Percentiles rank a stretch among this genome's conserved stretches.
Conservation (phyloP, 345 rosid genomes). For the Microcos paniculata region DNA sequence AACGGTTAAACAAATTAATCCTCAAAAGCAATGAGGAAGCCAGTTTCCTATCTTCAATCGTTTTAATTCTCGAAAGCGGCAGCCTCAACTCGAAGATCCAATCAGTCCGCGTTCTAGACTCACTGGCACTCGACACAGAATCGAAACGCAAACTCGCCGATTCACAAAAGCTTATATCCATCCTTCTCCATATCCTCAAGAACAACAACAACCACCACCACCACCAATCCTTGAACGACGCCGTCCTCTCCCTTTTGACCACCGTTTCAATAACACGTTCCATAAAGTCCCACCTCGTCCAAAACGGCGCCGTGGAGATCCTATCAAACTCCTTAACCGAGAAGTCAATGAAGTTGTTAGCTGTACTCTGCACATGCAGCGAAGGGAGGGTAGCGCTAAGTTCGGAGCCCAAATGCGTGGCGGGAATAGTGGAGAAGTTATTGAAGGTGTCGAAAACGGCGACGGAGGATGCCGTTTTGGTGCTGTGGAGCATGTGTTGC, state of each 20-base stretch:
- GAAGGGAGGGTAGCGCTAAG: conserved; percentile 66
- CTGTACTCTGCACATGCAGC: conserved; percentile 40
- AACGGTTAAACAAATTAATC: conserved; percentile 38
- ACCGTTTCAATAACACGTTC: conserved; percentile 48
- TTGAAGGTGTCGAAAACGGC: conserved; percentile 64
- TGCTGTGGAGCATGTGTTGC: conserved; percentile 73
- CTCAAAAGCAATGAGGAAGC: conserved; percentile 24
- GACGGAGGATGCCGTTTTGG: conserved; percentile 76
- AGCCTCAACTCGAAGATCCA: conserved; percentile 47
- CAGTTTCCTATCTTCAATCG: conserved; percentile 41
- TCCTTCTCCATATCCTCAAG: conserved; percentile 7
- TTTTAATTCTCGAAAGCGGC: conserved; percentile 44
- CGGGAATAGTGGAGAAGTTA: conserved; percentile 58
- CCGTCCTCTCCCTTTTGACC: conserved; percentile 48
- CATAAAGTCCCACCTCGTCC: conserved; percentile 39
- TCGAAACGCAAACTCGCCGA: conserved; percentile 56
- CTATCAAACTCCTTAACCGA: conserved; percentile 3
- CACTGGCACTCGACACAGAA: conserved; percentile 45
- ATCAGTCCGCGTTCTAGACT: conserved; percentile 52
- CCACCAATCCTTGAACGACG: conserved; percentile 46
- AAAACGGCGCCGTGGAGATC: conserved; percentile 3
- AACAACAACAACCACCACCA: conserved; percentile 34
- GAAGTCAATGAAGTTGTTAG: conserved; percentile 67
- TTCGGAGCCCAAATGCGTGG: conserved; percentile 36
- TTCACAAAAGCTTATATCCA: conserved; percentile 5